Conservation (phyloP, 1,284 basidiomycete genomes). For the Quambalaria eucalypti region DNA sequence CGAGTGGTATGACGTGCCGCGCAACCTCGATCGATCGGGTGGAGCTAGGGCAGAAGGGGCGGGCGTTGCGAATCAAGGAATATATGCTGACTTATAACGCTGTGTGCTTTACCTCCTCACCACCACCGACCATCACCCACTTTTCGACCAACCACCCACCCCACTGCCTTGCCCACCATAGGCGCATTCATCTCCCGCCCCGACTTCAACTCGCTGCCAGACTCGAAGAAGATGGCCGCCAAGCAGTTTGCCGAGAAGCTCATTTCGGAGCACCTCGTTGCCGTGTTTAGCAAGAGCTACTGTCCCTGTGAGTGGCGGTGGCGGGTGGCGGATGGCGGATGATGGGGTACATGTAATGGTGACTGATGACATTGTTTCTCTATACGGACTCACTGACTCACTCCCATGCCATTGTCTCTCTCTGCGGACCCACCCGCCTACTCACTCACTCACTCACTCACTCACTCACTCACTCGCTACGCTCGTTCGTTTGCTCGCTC, state of each 20-base stretch:
- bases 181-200: constrained; percentile 13
- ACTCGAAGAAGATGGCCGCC: constrained; percentile 36
- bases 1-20: too few species aligned
- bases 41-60: too few species aligned
- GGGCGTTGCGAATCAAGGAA: too few species aligned
- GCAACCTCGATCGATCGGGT: too few species aligned
- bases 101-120: too few species aligned
- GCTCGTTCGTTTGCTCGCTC: too few species aligned
- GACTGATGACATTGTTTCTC: too few species aligned
- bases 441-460: background rate
- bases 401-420: constrained; percentile 11
- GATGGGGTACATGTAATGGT: background rate
- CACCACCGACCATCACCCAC: too few species aligned
- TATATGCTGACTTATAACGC: too few species aligned
- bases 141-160: too few species aligned
- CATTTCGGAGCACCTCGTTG: constrained; percentile 43
- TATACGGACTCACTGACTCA: background rate
- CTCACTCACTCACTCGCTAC: too few species aligned
- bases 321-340: too few species aligned
- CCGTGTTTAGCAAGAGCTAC: constrained; percentile 48
- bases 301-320: constrained; percentile 21
- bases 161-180: constrained; percentile 13
- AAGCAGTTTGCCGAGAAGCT: constrained; percentile 43
- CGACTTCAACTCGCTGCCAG: background rate
- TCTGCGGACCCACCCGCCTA: background rate